Conservation (phyloP, 1,284 basidiomycete species). For the Fomitiporia mediterranea region DNA sequence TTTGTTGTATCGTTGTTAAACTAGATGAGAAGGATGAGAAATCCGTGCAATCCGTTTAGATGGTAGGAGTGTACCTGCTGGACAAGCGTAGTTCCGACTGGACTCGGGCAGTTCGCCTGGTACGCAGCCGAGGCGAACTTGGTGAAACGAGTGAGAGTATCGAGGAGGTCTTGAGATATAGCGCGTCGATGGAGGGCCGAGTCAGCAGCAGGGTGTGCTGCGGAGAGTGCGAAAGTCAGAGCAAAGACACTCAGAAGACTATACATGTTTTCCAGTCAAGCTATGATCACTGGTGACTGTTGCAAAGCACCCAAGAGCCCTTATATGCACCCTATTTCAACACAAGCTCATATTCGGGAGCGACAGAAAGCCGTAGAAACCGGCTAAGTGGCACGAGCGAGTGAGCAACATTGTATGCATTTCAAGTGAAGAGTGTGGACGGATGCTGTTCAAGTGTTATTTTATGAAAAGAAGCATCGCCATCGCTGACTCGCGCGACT, state of each 20-base stretch:
- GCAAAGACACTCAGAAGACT: background rate
- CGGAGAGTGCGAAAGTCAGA: background rate
- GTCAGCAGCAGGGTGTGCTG: background rate
- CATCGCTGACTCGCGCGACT: too few relatives aligned
- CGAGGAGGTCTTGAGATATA: constrained; percentile 1
- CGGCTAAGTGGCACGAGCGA: too few relatives aligned
- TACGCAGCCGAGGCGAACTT: constrained; percentile 15
- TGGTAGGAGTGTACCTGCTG: background rate
- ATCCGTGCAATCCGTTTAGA: background rate
- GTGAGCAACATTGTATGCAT: too few relatives aligned
- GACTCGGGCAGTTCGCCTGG: constrained; percentile 12
- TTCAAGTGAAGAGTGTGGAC: too few relatives aligned
- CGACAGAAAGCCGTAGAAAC: too few relatives aligned
- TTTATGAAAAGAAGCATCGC: too few relatives aligned
- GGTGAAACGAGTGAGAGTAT: constrained; percentile 8
- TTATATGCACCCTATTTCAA: background rate
- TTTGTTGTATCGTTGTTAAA: constrained; percentile 9
- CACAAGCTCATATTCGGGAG: too few relatives aligned
- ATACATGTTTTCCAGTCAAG: background rate
- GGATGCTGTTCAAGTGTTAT: too few relatives aligned
- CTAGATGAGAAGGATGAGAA: background rate
- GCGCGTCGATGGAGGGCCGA: background rate
- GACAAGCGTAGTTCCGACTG: constrained; percentile 11
- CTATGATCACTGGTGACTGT: too few relatives aligned
- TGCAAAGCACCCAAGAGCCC: too few relatives aligned